Percentiles rank a stretch among this genome's conserved stretches.
Conservation (phyloP, 495 filamentous ascomycete species). For the Aspergillus conjunctus region DNA sequence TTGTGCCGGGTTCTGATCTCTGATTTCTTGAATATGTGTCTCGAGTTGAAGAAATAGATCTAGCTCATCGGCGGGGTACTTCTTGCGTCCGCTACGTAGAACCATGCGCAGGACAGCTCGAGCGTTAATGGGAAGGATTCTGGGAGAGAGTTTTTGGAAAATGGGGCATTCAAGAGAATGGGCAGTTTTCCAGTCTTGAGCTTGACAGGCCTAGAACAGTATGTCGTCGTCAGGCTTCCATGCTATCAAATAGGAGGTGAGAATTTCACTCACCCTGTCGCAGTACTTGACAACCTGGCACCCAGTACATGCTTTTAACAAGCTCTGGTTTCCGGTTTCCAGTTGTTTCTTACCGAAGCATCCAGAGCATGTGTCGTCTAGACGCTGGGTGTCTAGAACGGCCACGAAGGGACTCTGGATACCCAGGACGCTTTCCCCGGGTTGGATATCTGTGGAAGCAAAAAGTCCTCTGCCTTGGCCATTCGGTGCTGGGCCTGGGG, state of each 20-base stretch:
- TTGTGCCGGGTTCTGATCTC: slow-evolving; percentile 33
- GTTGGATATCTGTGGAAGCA: slow-evolving; percentile 36
- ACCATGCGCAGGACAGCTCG: slow-evolving; percentile 58
- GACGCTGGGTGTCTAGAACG: slow-evolving; percentile 43
- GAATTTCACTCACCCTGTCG: slow-evolving; percentile 52
- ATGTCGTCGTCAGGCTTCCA: slow-evolving; percentile 12
- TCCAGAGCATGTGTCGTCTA: slow-evolving; percentile 48
- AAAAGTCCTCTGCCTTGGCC: slow-evolving; percentile 48
- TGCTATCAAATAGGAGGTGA: background rate
- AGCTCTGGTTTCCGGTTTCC: slow-evolving; percentile 23
- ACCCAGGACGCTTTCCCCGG: slow-evolving; percentile 43
- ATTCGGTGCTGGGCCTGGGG: slow-evolving; percentile 29
- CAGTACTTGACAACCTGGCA: slow-evolving; percentile 69
- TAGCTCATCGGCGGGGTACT: slow-evolving; percentile 41
- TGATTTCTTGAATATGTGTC: slow-evolving; percentile 51
- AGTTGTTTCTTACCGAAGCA: slow-evolving; percentile 43
- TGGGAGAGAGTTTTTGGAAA: slow-evolving; percentile 48
- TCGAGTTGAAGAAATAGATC: slow-evolving; percentile 47
- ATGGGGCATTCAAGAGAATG: slow-evolving; percentile 65
- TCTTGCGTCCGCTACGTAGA: slow-evolving; percentile 37
- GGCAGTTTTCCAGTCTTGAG: slow-evolving; percentile 57
- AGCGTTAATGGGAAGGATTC: slow-evolving; percentile 57
- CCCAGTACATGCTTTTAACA: slow-evolving; percentile 58
- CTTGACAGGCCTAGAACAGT: slow-evolving; percentile 58
- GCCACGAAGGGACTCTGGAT: slow-evolving; percentile 45